Conservation (phyloP, 371 early-diverging fungal species). For the Mucor circinelloides region DNA sequence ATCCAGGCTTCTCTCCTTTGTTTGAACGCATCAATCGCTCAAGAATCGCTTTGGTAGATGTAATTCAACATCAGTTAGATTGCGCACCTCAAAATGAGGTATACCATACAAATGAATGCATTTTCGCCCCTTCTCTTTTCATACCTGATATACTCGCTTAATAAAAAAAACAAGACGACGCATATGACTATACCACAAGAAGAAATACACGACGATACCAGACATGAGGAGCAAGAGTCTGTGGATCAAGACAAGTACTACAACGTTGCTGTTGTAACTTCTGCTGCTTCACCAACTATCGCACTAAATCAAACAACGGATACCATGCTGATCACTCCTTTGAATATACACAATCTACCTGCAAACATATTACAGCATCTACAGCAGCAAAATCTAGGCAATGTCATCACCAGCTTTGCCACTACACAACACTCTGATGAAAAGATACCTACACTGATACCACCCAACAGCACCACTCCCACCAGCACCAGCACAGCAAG, state of each 20-base stretch:
- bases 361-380: slow-evolving; percentile 1
- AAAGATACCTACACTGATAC: not conserved
- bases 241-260: not conserved
- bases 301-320: not conserved
- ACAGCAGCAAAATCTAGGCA: slow-evolving; percentile 5
- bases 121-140: not conserved
- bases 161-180: not conserved
- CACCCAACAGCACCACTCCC: not conserved
- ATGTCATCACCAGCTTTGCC: slow-evolving; percentile 3
- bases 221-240: not conserved
- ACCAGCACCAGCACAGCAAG: not conserved
- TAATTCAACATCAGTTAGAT: not conserved
- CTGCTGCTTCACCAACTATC: not conserved
- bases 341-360: not conserved
- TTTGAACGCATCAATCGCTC: not conserved
- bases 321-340: not conserved
- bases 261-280: not conserved
- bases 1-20: not conserved
- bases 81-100: not conserved
- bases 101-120: not conserved
- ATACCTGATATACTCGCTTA: not conserved
- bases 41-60: not conserved
- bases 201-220: not conserved
- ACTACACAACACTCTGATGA: not conserved
- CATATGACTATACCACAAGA: not conserved